phyloP scores from a whole-genome alignment of 306 rosid genomes.

The barrel medic (Medicago truncatula) region DNA sequence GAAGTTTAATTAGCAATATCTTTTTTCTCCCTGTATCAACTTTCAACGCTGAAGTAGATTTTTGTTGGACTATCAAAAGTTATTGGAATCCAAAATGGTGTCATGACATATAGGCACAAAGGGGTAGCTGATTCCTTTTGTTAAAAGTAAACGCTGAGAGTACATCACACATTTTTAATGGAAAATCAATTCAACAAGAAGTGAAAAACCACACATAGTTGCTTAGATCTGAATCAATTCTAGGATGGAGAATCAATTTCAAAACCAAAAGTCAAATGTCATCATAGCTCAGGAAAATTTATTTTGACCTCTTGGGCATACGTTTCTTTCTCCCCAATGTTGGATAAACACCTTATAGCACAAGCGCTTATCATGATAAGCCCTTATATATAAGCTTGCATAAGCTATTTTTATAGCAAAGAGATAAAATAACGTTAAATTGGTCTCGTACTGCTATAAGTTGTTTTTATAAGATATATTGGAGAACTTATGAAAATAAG shows the following conservation, averaged over 20 bases:
- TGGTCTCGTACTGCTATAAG: no score
- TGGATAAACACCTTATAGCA: no score
- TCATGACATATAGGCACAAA: neutral
- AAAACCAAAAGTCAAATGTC: neutral
- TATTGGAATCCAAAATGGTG: constrained; percentile 3
- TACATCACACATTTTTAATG: neutral
- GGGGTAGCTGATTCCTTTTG: neutral
- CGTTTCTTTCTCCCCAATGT: neutral
- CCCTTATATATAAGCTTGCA: no score
- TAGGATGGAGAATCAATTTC: neutral
- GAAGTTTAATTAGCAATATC: neutral
- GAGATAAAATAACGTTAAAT: no score
- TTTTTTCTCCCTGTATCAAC: neutral
- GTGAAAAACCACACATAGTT: neutral
- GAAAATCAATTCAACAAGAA: neutral
- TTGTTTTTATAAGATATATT: no score
- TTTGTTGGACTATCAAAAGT: neutral
- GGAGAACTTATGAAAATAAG: no score
- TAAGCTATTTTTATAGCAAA: no score
- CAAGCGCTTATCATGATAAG: no score
- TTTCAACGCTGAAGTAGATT: neutral
- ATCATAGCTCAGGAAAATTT: neutral
- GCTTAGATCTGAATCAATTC: neutral
- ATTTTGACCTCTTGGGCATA: neutral
- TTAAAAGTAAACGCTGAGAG: neutral